phyloP scores from a whole-genome alignment of 1,284 basidiomycete genomes.

The Rhodotorula sp. region DNA sequence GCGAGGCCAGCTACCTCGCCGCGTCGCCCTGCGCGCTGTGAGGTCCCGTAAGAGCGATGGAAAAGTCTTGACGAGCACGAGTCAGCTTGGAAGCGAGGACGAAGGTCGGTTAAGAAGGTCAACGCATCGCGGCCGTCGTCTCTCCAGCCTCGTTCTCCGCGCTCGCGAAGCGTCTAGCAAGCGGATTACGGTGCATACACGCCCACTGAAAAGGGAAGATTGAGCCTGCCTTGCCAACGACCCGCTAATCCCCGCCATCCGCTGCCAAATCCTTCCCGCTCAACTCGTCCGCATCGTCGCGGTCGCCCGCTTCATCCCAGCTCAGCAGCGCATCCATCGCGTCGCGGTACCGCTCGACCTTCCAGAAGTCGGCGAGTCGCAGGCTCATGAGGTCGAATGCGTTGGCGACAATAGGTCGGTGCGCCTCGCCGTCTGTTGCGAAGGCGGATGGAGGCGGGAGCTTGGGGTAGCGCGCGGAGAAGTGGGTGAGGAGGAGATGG shows the following conservation, averaged over 20 bases:
- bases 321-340: slow-evolving; percentile 67
- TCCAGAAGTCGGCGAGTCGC: slow-evolving; percentile 74
- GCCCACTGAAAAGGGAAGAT: too few relatives aligned
- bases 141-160: too few relatives aligned
- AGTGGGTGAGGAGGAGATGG: slow-evolving; percentile 85
- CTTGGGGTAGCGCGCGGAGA: slow-evolving; percentile 90
- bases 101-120: too few relatives aligned
- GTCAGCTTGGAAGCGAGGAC: too few relatives aligned
- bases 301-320: slow-evolving; percentile 57
- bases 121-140: too few relatives aligned
- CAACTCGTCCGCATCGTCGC: slow-evolving; percentile 11
- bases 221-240: too few relatives aligned
- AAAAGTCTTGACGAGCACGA: too few relatives aligned
- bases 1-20: too few relatives aligned
- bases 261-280: neutral
- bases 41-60: too few relatives aligned
- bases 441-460: slow-evolving; percentile 56
- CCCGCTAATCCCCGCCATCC: neutral
- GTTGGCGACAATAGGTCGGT: slow-evolving; percentile 59
- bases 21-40: too few relatives aligned
- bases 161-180: too few relatives aligned
- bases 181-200: too few relatives aligned
- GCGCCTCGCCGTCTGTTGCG: neutral
- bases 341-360: slow-evolving; percentile 68
- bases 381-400: slow-evolving; percentile 79